Conservation (phyloP, 805 yeast genomes). For the Wickerhamomyces silvicola region DNA sequence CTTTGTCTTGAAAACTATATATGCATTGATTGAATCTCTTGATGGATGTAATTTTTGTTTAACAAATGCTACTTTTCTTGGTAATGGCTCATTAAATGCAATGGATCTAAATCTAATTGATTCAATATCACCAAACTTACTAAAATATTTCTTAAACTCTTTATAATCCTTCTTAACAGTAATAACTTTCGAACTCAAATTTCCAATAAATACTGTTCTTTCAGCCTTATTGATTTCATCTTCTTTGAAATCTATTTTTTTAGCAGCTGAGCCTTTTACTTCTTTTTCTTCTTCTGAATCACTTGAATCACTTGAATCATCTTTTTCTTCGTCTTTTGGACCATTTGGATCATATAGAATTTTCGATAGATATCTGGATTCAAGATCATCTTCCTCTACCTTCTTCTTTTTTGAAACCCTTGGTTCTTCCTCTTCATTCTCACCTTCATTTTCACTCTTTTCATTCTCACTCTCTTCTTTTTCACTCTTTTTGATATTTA, state of each 20-base stretch:
- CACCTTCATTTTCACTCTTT: constrained; percentile 15
- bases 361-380: constrained; percentile 46
- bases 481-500: constrained; percentile 16
- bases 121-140: constrained; percentile 36
- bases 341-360: constrained; percentile 30
- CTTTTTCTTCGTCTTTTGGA: constrained; percentile 16
- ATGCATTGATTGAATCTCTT: constrained; percentile 82
- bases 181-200: constrained; percentile 61
- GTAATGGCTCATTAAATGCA: constrained; percentile 79
- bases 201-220: constrained; percentile 83
- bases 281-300: constrained; percentile 23
- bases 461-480: constrained; percentile 17
- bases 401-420: constrained; percentile 13
- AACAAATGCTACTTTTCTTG: constrained; percentile 87
- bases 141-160: constrained; percentile 59
- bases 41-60: constrained; percentile 69
- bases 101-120: constrained; percentile 90
- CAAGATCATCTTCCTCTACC: constrained; percentile 42
- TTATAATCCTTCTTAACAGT: constrained; percentile 56
- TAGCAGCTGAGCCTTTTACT: constrained; percentile 22
- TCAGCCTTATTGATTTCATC: constrained; percentile 78
- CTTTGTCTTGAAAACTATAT: constrained; percentile 66
- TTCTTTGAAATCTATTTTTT: constrained; percentile 53
- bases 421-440: constrained; percentile 23
- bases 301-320: constrained; percentile 19